Conservation (phyloP, 139 green algal species). For the Tetratostichococcus sp. region DNA sequence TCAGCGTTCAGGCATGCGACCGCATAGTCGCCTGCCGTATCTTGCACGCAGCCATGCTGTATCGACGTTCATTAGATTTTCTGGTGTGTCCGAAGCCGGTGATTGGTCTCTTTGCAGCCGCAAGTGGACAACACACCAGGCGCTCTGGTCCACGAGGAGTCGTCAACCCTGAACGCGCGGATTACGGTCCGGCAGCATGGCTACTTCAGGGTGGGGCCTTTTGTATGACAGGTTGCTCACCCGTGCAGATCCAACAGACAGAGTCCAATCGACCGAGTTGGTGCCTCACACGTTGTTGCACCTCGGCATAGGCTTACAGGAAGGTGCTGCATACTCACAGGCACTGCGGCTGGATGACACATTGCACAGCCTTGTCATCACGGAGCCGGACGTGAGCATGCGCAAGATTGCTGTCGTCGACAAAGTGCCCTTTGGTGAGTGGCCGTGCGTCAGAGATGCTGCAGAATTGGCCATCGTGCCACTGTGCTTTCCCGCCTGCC, state of each 20-base stretch:
- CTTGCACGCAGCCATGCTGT: not conserved
- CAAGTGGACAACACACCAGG: not conserved
- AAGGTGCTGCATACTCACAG: not conserved
- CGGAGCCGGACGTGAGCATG: not conserved
- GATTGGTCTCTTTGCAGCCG: not conserved
- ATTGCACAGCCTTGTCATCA: not conserved
- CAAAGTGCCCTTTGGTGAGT: not conserved
- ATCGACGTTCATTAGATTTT: too few relatives aligned
- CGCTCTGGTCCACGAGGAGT: not conserved
- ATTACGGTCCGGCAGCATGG: not conserved
- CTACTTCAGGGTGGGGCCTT: not conserved
- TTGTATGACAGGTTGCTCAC: not conserved
- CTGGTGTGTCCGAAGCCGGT: not conserved
- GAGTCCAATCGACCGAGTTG: too few relatives aligned
- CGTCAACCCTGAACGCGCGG: not conserved
- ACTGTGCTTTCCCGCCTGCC: not conserved
- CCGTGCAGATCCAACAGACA: too few relatives aligned
- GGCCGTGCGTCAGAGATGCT: not conserved
- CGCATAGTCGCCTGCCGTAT: not conserved
- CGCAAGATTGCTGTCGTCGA: not conserved
- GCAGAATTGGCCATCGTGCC: not conserved
- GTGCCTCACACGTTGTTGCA: too few relatives aligned
- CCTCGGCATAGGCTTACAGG: too few relatives aligned
- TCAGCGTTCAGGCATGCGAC: too few relatives aligned
- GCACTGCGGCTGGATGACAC: not conserved